These are phyloP conservation scores for Backusella macrospora DNA, from an alignment of 192 early-diverging fungal species.

Conservation along the genomic window DNA sequence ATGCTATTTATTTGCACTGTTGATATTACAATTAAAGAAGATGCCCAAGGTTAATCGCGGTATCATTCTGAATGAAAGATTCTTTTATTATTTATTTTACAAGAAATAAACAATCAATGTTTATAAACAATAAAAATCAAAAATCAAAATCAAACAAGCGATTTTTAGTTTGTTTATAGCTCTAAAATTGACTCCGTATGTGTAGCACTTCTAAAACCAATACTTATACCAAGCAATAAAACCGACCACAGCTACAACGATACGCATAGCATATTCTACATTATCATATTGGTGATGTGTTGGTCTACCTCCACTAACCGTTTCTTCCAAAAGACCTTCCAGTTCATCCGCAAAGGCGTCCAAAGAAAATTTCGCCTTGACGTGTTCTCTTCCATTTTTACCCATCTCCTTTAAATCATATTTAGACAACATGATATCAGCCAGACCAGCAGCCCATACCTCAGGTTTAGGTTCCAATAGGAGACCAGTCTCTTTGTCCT, in stretches of 20 bases:
- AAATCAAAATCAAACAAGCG: too few relatives aligned
- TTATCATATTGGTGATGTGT: slow-evolving; percentile 22
- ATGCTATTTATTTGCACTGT: too few relatives aligned
- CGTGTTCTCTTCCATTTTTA: slow-evolving; percentile 61
- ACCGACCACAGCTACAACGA: slow-evolving; percentile 13
- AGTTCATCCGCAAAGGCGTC: slow-evolving; percentile 68
- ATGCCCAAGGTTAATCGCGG: too few relatives aligned
- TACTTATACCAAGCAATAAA: slow-evolving; percentile 23
- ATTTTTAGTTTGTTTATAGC: too few relatives aligned
- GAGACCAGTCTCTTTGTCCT: slow-evolving; percentile 75
- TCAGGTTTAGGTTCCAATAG: slow-evolving; percentile 62
- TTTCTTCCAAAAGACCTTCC: slow-evolving; percentile 60
- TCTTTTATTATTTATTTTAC: too few relatives aligned
- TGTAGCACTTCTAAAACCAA: not conserved
- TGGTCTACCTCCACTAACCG: slow-evolving; percentile 30
- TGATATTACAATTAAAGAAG: too few relatives aligned
- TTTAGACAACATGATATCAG: slow-evolving; percentile 47
- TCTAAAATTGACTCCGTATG: too few relatives aligned
- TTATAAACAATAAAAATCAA: too few relatives aligned
- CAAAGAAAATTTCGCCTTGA: slow-evolving; percentile 65
- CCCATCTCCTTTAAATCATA: slow-evolving; percentile 61
- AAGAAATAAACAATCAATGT: too few relatives aligned
- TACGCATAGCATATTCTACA: slow-evolving; percentile 18
- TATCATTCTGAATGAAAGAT: too few relatives aligned
- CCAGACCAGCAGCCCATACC: slow-evolving; percentile 69